Evolutionary conservation across 352 stramenopile species (phyloP).

Genomic region (Phytopythium litorale): DNA sequence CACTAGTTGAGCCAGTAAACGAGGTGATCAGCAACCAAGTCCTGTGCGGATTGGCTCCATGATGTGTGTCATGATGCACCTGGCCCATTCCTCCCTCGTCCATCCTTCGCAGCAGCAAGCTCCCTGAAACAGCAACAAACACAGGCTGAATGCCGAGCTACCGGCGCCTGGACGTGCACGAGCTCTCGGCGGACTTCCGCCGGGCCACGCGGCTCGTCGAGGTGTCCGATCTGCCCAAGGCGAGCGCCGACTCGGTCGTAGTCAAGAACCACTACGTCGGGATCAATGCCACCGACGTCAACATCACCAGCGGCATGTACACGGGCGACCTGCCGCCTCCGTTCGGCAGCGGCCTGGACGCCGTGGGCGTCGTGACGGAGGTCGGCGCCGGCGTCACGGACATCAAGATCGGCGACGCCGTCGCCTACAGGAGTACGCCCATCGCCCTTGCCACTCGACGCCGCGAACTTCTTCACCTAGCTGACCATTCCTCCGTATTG

Average conservation of each 20-base stretch:
- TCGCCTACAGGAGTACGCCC: constrained; percentile 27
- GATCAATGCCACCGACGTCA: constrained; percentile 50
- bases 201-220: constrained; percentile 32
- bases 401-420: constrained; percentile 21
- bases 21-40: too few species aligned
- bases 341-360: constrained; percentile 44
- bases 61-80: too few species aligned
- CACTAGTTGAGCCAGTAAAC: too few species aligned
- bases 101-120: too few species aligned
- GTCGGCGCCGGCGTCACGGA: constrained; percentile 20
- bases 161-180: constrained; percentile 25
- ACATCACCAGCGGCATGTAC: constrained; percentile 48
- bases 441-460: too few species aligned
- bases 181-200: constrained; percentile 33
- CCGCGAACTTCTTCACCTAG: too few species aligned
- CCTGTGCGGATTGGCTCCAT: too few species aligned
- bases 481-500: too few species aligned
- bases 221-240: constrained; percentile 19
- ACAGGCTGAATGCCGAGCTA: constrained; percentile 22
- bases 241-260: constrained; percentile 18
- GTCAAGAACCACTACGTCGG: constrained; percentile 44
- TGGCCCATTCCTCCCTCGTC: too few species aligned
- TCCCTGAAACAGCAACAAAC: not conserved
- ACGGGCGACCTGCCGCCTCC: constrained; percentile 21
- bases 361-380: constrained; percentile 28